Conservation (phyloP, 208 protist species). For the Crithidia fasciculata region DNA sequence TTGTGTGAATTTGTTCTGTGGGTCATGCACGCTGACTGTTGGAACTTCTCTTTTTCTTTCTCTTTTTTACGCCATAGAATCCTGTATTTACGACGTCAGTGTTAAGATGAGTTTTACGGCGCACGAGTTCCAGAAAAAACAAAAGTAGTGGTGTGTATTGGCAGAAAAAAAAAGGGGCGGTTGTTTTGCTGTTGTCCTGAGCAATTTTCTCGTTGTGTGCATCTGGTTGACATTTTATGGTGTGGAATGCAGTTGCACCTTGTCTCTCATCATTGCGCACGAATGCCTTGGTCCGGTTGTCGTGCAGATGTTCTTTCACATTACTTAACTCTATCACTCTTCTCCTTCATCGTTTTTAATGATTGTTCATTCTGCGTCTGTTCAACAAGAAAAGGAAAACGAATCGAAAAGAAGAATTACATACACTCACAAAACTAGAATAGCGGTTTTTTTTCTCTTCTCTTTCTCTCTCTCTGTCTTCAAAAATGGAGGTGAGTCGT, state of each 20-base stretch:
- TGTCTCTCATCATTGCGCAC: too few species aligned
- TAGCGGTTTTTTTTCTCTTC: background rate
- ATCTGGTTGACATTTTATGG: too few species aligned
- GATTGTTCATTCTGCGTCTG: background rate
- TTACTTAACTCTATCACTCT: background rate
- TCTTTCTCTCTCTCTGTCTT: background rate
- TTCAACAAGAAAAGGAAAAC: background rate
- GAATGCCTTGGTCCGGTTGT: background rate
- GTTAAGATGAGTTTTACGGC: too few species aligned
- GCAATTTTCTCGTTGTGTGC: too few species aligned
- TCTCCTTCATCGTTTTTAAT: background rate
- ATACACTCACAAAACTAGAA: background rate
- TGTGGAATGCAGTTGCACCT: too few species aligned
- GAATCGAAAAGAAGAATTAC: background rate
- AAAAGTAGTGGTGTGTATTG: too few species aligned
- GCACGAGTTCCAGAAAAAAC: too few species aligned
- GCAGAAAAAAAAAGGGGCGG: too few species aligned
- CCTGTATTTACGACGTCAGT: too few species aligned
- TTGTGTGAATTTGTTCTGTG: too few species aligned
- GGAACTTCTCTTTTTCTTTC: conserved; percentile 18
- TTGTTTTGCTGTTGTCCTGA: too few species aligned
- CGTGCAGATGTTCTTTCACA: background rate
- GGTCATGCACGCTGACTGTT: too few species aligned
- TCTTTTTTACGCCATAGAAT: background rate
- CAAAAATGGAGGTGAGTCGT: conserved; percentile 3